Percentiles rank a stretch among this genome's conserved stretches.
phyloP scores from a whole-genome alignment of 2,329 filamentous ascomycete species.

The Alternaria novae-zelandiae region DNA sequence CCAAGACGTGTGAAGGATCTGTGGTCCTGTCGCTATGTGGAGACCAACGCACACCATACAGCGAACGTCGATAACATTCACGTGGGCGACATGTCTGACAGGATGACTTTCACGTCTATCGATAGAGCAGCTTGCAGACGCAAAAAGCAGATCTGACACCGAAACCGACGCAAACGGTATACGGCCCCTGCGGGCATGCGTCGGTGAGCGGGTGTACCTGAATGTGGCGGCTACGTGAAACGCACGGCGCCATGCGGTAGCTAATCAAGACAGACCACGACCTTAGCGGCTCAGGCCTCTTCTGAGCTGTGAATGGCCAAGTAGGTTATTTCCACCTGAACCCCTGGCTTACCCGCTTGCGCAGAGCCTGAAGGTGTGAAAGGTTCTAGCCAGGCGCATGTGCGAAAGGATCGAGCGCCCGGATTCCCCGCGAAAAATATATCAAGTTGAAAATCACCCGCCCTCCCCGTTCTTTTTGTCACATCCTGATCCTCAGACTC shows the following conservation, averaged over 20 bases:
- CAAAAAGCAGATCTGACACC: not conserved
- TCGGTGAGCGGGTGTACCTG: conserved; percentile 12
- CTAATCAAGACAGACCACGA: conserved; percentile 5
- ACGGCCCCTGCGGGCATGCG: not conserved
- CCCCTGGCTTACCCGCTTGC: conserved; percentile 10
- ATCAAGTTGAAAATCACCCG: conserved; percentile 9
- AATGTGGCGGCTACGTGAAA: conserved; percentile 16
- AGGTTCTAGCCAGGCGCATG: not conserved
- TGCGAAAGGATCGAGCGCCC: not conserved
- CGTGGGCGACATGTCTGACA: not conserved
- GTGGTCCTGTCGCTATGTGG: conserved; percentile 1
- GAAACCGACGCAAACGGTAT: conserved; percentile 1
- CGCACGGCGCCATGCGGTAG: conserved; percentile 4
- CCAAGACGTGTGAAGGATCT: conserved; percentile 6
- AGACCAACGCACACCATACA: not conserved
- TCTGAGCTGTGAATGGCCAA: conserved; percentile 5
- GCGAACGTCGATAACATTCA: not conserved
- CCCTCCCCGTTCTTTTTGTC: not conserved
- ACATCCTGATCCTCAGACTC: conserved; percentile 8
- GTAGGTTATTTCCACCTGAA: conserved; percentile 3
- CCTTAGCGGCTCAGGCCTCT: not conserved
- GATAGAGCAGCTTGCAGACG: not conserved
- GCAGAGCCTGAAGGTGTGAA: conserved; percentile 4
- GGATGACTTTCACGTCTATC: not conserved
- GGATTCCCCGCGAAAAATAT: conserved; percentile 5